A percentile compares a stretch with the other conserved stretches of the same genome.
Evolutionary conservation across 495 filamentous ascomycete species (phyloP).

Genomic region (Amorphotheca resinae): DNA sequence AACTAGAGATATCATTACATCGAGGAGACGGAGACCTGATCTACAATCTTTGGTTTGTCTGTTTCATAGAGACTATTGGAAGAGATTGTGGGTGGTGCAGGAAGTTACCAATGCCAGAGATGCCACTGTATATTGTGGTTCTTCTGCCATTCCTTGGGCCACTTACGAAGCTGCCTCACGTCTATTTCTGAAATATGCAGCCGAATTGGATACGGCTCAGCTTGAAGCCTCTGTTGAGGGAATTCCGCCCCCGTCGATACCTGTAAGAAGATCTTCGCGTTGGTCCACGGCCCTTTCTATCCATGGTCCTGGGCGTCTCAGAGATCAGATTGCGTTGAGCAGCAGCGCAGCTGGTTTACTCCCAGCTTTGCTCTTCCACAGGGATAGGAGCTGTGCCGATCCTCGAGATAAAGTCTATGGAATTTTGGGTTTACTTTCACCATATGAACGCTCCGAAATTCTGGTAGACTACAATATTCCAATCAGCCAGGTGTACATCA

Average conservation of each 20-base stretch:
- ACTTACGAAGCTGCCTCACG: conserved; percentile 5
- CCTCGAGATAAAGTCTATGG: conserved; percentile 22
- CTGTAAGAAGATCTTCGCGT: background rate
- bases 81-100: conserved; percentile 24
- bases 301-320: background rate
- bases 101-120: conserved; percentile 21
- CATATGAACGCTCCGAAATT: conserved; percentile 14
- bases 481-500: conserved; percentile 20
- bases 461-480: conserved; percentile 20
- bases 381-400: conserved; percentile 12
- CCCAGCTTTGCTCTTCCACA: background rate
- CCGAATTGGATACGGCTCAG: background rate
- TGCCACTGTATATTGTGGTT: conserved; percentile 22
- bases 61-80: conserved; percentile 26
- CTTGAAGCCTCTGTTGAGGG: background rate
- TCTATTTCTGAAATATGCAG: background rate
- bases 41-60: conserved; percentile 18
- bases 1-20: background rate
- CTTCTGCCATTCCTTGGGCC: conserved; percentile 7
- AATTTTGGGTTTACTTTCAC: conserved; percentile 18
- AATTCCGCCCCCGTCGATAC: background rate
- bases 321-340: background rate
- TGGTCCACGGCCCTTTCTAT: background rate
- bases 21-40: background rate
- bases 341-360: background rate